Evolutionary conservation across 176 grass and related monocot species (phyloP).

Genomic region (Oryza australiensis): DNA sequence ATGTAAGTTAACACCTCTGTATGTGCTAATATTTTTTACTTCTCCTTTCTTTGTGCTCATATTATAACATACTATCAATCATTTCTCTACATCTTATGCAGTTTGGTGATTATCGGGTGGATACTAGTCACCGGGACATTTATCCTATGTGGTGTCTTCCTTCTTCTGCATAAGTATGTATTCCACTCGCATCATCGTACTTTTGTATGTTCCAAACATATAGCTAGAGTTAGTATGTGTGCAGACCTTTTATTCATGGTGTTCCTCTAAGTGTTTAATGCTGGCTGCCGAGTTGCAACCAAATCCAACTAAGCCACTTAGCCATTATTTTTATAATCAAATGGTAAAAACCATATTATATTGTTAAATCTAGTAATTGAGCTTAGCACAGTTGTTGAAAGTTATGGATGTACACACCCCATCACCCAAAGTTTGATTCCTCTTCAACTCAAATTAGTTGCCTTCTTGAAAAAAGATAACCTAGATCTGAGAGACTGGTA

Average conservation of each 20-base stretch:
- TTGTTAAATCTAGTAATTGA: neutral
- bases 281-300: neutral
- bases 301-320: neutral
- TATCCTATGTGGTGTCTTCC: constrained; percentile 87
- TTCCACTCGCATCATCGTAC: neutral
- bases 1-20: constrained; percentile 60
- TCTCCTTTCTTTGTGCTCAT: constrained; percentile 1
- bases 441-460: neutral
- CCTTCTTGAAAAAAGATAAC: neutral
- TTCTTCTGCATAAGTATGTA: constrained; percentile 91
- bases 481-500: neutral
- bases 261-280: neutral
- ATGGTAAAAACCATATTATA: neutral
- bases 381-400: neutral
- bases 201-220: neutral
- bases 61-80: constrained; percentile 6
- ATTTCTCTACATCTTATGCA: constrained; percentile 38
- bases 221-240: neutral
- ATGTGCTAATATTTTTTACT: constrained; percentile 18
- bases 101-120: constrained; percentile 86
- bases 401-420: neutral
- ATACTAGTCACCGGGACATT: constrained; percentile 91
- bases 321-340: neutral
- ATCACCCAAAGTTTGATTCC: neutral
- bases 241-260: neutral